Base-by-base conservation (phyloP, 441 rosid species). In the Mallotus repandus region DNA sequence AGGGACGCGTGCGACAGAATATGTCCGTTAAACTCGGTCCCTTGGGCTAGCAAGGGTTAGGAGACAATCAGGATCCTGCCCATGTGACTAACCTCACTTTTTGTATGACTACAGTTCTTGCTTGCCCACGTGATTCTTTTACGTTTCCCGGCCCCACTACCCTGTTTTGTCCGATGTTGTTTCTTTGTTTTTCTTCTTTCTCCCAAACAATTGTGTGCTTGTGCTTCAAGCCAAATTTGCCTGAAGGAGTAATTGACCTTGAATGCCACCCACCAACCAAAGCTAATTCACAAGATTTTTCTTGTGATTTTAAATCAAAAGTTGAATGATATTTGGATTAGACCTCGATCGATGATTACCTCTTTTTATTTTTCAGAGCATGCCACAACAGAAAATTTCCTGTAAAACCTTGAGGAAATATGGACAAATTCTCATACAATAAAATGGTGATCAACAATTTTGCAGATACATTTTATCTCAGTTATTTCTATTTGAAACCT, bases 101-200 rank as follows among this genome's bases (percentile, higher is more conserved):
- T n/a, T 11, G 6, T 7, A 6, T 16, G 49, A 22, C 1, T 0
- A 25, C 1, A n/a, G 32, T 35, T 63, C 60, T 10, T 38, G 71
- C 60, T 10, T 38, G 71, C 62, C 71, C 77, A 78, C 77, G 75
- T 69, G 81, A 74, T 21, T n/a, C 48, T 19, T 41, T 10, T 46
- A 29, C 16, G 18, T 22, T 8, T 13, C 14, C 6, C 52, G 9
- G 4, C 15, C 69, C 49, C 38, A 5, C n/a, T 8, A 18, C 19
- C 16, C 7, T 22, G 9, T 32, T 48, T 4, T 4, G 32, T 29
- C 32, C 32, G 2, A 16, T 35, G 3, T 11, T 11, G 29, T 16
- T 25, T 9, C 48, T 48, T 11, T 11, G 18, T 16, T 25, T 9
- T 70, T 48, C 18, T 1, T 43, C 25, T 54, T 4, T n/a, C 43